Base-by-base conservation (phyloP, 768 basidiomycete species). In the Tremella yokohamensis region DNA sequence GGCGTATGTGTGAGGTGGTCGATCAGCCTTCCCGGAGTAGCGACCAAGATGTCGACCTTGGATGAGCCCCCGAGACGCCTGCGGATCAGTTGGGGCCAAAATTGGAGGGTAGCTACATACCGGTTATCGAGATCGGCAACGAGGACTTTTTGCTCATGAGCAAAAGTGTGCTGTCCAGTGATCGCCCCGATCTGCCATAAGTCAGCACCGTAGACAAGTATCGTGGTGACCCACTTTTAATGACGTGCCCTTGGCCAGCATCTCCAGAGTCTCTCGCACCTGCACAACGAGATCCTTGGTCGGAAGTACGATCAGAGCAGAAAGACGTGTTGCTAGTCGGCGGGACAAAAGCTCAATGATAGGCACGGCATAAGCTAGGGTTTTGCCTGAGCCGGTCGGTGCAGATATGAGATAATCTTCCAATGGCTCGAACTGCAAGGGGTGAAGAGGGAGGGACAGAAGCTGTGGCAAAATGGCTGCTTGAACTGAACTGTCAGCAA, bases 381-480 rank as follows among this genome's bases (percentile, higher is more conserved):
- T 99, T 77, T 99, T 99, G 0, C 96, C 96, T 65, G 92, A 96
- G 20, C 96, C 96, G 0, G 96, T 99, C 0, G 96, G 96, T 1
- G 96, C 96, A 8, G 91, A 96, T 12, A 94, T 88, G 65, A 92
- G 93, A 12, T 92, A 82, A 76, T 99, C 96, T 24, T 81, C 81
- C 24, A 85, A 85, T 65, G 83, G 85, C 0, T 89, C 85, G 42
- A 81, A 78, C 68, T 90, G 89, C 9, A 91, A 75, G 0, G 49
- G 78, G 51, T 61, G 57, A 16, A 68, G 58, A 37, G 60, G 49
- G 0, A 73, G 61, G 15, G 82, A 80, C 13, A 93, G 81, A 0
- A 98, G 80, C 69, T 90, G 84, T 0, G 94, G 93, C 0, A 98
- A 77, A 12, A 97, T 82, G 16, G 82, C 83, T 0, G 89, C 90